Conservation (phyloP, 192 early-diverging fungal species). For the Mortierella alpina region DNA sequence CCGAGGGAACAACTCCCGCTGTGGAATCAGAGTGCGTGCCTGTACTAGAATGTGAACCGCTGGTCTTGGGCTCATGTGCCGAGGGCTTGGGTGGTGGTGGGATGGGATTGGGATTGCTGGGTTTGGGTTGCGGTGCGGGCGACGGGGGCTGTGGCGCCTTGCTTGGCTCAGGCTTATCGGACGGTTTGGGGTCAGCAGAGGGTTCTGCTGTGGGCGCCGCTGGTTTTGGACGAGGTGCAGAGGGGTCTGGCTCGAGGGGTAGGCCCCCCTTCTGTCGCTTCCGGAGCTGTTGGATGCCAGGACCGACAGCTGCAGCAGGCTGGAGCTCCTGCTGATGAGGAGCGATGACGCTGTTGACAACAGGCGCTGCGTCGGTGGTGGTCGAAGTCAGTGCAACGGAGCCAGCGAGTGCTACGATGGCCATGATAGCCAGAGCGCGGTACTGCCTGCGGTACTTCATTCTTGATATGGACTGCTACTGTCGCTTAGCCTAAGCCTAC, state of each 20-base stretch:
- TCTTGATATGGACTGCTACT: neutral
- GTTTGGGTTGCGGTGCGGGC: conserved; percentile 9
- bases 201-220: neutral
- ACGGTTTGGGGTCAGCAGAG: neutral
- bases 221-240: no score
- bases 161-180: neutral
- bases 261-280: no score
- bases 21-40: neutral
- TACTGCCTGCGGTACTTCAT: conserved; percentile 9
- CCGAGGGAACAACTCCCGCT: neutral
- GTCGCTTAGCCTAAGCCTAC: no score
- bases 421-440: conserved; percentile 6
- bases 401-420: conserved; percentile 8
- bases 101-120: conserved; percentile 3
- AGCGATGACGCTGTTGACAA: neutral
- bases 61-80: neutral
- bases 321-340: neutral
- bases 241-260: no score
- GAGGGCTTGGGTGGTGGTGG: neutral
- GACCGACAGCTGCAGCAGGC: neutral
- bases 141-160: neutral
- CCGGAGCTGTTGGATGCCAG: no score
- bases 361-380: conserved; percentile 7
- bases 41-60: neutral
- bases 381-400: neutral